A percentile compares a stretch with the other conserved stretches of the same genome.
These are phyloP conservation scores for Byssochlamys sp. DNA, from an alignment of 2,329 filamentous ascomycete species.

Conservation along the genomic window DNA sequence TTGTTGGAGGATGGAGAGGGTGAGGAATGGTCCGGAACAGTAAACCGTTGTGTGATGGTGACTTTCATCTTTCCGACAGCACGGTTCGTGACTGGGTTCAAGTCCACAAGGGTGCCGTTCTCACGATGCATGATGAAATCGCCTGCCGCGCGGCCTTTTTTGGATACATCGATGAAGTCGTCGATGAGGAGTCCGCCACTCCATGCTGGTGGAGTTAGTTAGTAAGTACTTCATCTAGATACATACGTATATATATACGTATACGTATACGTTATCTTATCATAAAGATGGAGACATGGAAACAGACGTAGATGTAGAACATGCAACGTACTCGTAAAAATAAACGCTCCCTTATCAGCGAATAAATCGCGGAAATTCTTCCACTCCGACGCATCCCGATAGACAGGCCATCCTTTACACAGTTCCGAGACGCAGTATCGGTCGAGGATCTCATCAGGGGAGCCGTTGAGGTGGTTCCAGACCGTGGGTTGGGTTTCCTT, in stretches of 20 bases:
- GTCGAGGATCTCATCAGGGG: slow-evolving; percentile 32
- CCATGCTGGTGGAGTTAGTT: slow-evolving; percentile 31
- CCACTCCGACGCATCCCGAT: slow-evolving; percentile 47
- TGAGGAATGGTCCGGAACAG: background rate
- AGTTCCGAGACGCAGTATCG: slow-evolving; percentile 42
- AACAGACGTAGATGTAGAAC: background rate
- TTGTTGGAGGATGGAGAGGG: background rate
- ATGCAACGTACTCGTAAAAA: slow-evolving; percentile 40
- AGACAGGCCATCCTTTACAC: slow-evolving; percentile 48
- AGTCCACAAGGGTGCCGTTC: slow-evolving; percentile 41
- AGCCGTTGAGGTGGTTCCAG: slow-evolving; percentile 37
- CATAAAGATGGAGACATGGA: background rate
- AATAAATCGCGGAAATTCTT: slow-evolving; percentile 44
- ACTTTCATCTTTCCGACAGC: slow-evolving; percentile 48
- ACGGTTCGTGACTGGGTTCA: slow-evolving; percentile 29
- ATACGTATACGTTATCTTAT: too few species aligned
- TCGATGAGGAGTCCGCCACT: slow-evolving; percentile 35
- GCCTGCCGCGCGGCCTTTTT: slow-evolving; percentile 38
- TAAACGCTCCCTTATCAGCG: slow-evolving; percentile 33
- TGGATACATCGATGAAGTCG: slow-evolving; percentile 40
- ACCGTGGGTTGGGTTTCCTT: slow-evolving; percentile 13
- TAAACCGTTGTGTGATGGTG: slow-evolving; percentile 40
- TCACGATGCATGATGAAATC: slow-evolving; percentile 48
- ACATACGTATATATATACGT: too few species aligned
- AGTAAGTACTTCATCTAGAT: background rate